Evolutionary conservation across 306 rosid species (phyloP).

Genomic region (Fragaria iinumae): DNA sequence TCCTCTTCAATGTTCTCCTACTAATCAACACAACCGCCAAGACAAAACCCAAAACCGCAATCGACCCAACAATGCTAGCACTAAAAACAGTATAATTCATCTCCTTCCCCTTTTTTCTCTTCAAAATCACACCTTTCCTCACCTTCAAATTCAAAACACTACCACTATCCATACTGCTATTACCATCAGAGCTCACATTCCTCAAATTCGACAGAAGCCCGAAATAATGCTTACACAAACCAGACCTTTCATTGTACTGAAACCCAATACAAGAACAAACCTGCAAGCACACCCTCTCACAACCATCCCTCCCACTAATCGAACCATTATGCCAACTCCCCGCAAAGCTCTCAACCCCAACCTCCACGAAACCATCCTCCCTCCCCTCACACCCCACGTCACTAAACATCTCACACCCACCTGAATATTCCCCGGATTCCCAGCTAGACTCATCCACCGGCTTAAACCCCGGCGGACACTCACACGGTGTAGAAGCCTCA

Average conservation of each 20-base stretch:
- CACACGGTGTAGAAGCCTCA: slow-evolving; percentile 23
- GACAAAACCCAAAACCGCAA: slow-evolving; percentile 39
- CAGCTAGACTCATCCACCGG: slow-evolving; percentile 46
- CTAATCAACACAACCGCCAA: slow-evolving; percentile 38
- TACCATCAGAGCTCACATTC: slow-evolving; percentile 35
- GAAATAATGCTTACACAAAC: slow-evolving; percentile 37
- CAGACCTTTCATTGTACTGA: slow-evolving; percentile 25
- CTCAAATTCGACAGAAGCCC: slow-evolving; percentile 54
- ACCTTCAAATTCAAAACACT: slow-evolving; percentile 47
- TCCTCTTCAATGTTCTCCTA: slow-evolving; percentile 28
- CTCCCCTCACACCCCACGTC: slow-evolving; percentile 24
- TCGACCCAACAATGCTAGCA: slow-evolving; percentile 40
- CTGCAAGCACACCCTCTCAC: slow-evolving; percentile 45
- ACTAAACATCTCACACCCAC: slow-evolving; percentile 43
- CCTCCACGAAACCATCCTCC: slow-evolving; percentile 40
- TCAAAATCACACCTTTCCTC: slow-evolving; percentile 6
- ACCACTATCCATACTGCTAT: neutral
- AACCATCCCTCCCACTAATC: slow-evolving; percentile 23
- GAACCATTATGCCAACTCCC: slow-evolving; percentile 20
- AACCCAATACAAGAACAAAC: slow-evolving; percentile 57
- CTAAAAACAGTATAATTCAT: slow-evolving; percentile 33
- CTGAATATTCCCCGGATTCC: slow-evolving; percentile 46
- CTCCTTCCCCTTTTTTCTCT: slow-evolving; percentile 16
- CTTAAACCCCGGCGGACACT: slow-evolving; percentile 47
- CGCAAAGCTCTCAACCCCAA: slow-evolving; percentile 34